A percentile compares a stretch with the other conserved stretches of the same genome.
Conservation (phyloP, 768 basidiomycete genomes). For the Boletus fagicola region DNA sequence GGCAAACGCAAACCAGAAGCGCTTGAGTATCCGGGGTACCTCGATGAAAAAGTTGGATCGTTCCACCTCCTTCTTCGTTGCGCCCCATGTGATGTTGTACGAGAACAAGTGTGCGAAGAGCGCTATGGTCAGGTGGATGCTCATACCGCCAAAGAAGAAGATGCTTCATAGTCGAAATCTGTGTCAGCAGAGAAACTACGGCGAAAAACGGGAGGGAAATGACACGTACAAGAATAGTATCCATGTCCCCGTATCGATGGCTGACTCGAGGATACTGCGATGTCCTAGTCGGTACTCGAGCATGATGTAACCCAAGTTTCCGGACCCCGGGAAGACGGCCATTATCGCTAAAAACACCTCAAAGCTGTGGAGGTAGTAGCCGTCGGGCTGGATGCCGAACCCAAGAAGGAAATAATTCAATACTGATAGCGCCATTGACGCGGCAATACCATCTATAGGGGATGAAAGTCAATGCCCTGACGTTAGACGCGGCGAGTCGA, state of each 20-base stretch:
- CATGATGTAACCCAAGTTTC: constrained; percentile 67
- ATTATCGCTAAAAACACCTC: constrained; percentile 76
- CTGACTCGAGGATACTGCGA: constrained; percentile 12
- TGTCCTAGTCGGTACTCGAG: constrained; percentile 70
- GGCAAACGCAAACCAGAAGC: constrained; percentile 68
- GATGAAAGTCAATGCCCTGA: background rate
- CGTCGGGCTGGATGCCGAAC: constrained; percentile 68
- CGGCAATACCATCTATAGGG: constrained; percentile 55
- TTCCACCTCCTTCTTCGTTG: constrained; percentile 81
- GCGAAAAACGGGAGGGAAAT: too few species aligned
- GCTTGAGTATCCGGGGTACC: constrained; percentile 77
- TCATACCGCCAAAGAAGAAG: constrained; percentile 57
- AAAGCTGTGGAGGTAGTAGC: constrained; percentile 74
- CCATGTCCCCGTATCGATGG: constrained; percentile 27
- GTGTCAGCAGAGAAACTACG: background rate
- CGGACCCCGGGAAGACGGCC: constrained; percentile 70
- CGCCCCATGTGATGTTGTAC: constrained; percentile 59
- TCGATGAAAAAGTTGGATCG: constrained; percentile 89
- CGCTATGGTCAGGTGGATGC: constrained; percentile 50
- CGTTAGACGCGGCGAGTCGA: constrained; percentile 2
- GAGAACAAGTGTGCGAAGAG: constrained; percentile 58
- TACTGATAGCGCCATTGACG: constrained; percentile 55
- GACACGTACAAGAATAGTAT: constrained; percentile 37
- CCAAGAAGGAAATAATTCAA: constrained; percentile 77
- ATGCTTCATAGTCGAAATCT: constrained; percentile 25